These are phyloP conservation scores for Calocera viscosa DNA, from an alignment of 768 basidiomycete species.

Conservation along the genomic window DNA sequence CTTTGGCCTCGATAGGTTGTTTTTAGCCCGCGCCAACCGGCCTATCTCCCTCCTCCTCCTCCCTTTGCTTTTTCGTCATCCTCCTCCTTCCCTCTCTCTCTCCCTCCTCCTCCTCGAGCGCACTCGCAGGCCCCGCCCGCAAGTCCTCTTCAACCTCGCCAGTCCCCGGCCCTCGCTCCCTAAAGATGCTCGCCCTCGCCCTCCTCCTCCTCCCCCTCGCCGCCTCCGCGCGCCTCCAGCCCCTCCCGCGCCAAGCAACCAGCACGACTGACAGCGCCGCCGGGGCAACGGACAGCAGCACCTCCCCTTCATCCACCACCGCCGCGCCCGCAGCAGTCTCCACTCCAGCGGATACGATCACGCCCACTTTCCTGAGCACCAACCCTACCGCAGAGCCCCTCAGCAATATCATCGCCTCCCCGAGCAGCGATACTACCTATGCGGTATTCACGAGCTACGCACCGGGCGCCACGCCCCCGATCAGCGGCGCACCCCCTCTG, in stretches of 20 bases:
- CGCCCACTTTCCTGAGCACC: constrained; percentile 37
- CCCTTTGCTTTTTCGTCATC: too few relatives aligned
- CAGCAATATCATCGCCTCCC: constrained; percentile 35
- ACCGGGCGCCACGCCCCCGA: constrained; percentile 39
- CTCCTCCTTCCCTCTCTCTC: too few relatives aligned
- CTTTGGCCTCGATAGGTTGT: too few relatives aligned
- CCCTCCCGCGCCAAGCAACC: background rate
- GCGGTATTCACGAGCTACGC: constrained; percentile 37
- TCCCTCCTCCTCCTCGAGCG: too few relatives aligned
- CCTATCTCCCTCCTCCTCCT: too few relatives aligned
- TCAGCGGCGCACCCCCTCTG: constrained; percentile 46
- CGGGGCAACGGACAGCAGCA: constrained; percentile 20
- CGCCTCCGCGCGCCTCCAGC: constrained; percentile 3
- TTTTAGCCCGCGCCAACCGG: too few relatives aligned
- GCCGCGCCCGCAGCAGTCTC: constrained; percentile 15
- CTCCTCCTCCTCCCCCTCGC: constrained; percentile 11
- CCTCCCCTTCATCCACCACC: constrained; percentile 9
- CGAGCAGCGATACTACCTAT: constrained; percentile 33
- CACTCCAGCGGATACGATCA: constrained; percentile 20
- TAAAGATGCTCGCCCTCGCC: constrained; percentile 12
- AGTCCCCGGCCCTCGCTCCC: too few relatives aligned
- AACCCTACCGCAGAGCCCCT: constrained; percentile 55
- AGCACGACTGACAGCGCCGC: background rate
- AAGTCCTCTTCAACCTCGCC: too few relatives aligned
- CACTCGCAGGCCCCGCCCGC: too few relatives aligned